Evolutionary conservation across 2,329 filamentous ascomycete species (phyloP).

Genomic region (Blastomyces emzantsi): DNA sequence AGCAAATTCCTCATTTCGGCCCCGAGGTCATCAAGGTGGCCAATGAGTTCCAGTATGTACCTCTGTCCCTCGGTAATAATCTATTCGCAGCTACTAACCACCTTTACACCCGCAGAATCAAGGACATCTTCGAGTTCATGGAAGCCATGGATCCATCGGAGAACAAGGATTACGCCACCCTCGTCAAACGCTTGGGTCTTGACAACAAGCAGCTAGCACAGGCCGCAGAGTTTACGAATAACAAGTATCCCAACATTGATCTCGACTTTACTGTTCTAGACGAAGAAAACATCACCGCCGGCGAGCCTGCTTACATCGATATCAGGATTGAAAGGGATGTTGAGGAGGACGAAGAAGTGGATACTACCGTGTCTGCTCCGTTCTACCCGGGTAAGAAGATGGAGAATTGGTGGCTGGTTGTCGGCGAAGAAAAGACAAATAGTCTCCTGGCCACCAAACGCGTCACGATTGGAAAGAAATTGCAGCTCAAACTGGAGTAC

Average conservation of each 20-base stretch:
- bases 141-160: conserved; percentile 96
- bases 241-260: conserved; percentile 91
- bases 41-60: conserved; percentile 62
- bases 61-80: conserved; percentile 6
- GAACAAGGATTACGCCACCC: conserved; percentile 67
- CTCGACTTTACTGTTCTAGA: conserved; percentile 82
- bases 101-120: conserved; percentile 51
- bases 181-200: conserved; percentile 70
- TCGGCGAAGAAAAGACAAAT: conserved; percentile 84
- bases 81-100: conserved; percentile 22
- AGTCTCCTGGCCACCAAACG: conserved; percentile 88
- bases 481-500: conserved; percentile 77
- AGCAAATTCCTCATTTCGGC: conserved; percentile 94
- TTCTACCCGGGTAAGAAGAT: conserved; percentile 89
- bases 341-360: conserved; percentile 62
- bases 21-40: conserved; percentile 74
- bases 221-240: conserved; percentile 91
- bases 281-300: conserved; percentile 66
- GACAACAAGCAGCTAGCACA: conserved; percentile 74
- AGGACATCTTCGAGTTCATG: conserved; percentile 96
- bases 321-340: conserved; percentile 79
- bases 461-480: conserved; percentile 70
- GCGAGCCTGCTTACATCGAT: conserved; percentile 70
- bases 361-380: conserved; percentile 82
- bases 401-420: conserved; percentile 98